Evolutionary conservation across 768 basidiomycete species (phyloP).

Genomic region (Lepiota venenata): DNA sequence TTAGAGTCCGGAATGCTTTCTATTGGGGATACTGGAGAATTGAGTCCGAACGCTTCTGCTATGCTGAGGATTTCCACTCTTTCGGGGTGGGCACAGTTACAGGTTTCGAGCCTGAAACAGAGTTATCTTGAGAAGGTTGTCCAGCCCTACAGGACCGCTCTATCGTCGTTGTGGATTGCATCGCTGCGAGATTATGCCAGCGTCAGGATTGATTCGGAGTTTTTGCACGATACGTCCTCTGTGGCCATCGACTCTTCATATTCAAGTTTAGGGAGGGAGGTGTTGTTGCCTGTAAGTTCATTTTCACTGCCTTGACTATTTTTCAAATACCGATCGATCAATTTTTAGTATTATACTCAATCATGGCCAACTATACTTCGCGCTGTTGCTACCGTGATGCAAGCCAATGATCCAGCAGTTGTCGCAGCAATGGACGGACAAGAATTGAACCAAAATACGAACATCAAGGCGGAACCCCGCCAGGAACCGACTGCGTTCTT

Average conservation of each 20-base stretch:
- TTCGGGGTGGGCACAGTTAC: slow-evolving; percentile 93
- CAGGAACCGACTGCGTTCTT: slow-evolving; percentile 77
- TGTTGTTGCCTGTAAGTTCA: slow-evolving; percentile 77
- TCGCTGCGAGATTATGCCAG: slow-evolving; percentile 90
- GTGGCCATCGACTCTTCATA: slow-evolving; percentile 79
- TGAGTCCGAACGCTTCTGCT: slow-evolving; percentile 91
- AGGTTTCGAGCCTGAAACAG: slow-evolving; percentile 73
- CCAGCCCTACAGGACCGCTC: slow-evolving; percentile 68
- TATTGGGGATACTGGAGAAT: slow-evolving; percentile 80
- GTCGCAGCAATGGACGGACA: slow-evolving; percentile 81
- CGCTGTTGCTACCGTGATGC: slow-evolving; percentile 82
- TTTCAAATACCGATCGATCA: neutral
- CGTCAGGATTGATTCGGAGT: slow-evolving; percentile 86
- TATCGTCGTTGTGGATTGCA: slow-evolving; percentile 86
- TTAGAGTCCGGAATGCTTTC: slow-evolving; percentile 80
- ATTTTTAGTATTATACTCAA: slow-evolving; percentile 75
- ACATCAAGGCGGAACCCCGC: slow-evolving; percentile 29
- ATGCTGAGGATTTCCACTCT: slow-evolving; percentile 92
- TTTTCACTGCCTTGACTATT: neutral
- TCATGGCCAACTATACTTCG: slow-evolving; percentile 83
- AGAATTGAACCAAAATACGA: slow-evolving; percentile 32
- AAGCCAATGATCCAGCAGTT: slow-evolving; percentile 60
- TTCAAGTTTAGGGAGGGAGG: slow-evolving; percentile 86
- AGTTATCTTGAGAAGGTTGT: slow-evolving; percentile 78
- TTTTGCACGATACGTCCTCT: slow-evolving; percentile 70